Evolutionary conservation across 164 flowering plant genomes (phyloP).

Genomic region (Aristolochia californica): DNA sequence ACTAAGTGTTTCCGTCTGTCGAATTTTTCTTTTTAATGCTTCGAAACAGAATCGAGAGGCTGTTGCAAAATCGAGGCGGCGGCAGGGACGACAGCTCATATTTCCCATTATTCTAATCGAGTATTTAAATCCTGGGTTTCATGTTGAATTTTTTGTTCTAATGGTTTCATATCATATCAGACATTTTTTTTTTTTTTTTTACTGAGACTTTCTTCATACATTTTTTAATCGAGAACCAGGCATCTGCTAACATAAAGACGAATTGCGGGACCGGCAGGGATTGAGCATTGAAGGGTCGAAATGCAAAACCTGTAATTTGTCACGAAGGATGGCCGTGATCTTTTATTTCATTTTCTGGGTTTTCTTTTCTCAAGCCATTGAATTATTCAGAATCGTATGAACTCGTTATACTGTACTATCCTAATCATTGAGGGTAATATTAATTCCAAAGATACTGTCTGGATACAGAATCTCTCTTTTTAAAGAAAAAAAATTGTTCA

Average conservation of each 20-base stretch:
- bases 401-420: constrained; percentile 9
- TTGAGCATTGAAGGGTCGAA: no score
- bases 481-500: no score
- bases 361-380: not conserved
- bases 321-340: not conserved
- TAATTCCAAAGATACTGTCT: constrained; percentile 8
- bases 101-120: constrained; percentile 6
- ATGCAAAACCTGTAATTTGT: not conserved
- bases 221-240: no score
- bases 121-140: constrained; percentile 1
- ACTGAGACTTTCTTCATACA: no score
- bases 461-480: constrained; percentile 8
- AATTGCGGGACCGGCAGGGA: no score
- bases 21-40: not conserved
- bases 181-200: no score
- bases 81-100: constrained; percentile 18
- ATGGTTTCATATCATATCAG: not conserved
- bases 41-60: constrained; percentile 10
- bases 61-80: constrained; percentile 15
- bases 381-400: constrained; percentile 10
- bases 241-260: no score
- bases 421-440: constrained; percentile 22
- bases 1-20: not conserved
- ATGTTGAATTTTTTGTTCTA: constrained; percentile 1
- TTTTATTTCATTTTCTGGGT: constrained; percentile 1